These are phyloP conservation scores for Lodderomyces theae DNA, from an alignment of 1,139 yeast species.

Conservation along the genomic window DNA sequence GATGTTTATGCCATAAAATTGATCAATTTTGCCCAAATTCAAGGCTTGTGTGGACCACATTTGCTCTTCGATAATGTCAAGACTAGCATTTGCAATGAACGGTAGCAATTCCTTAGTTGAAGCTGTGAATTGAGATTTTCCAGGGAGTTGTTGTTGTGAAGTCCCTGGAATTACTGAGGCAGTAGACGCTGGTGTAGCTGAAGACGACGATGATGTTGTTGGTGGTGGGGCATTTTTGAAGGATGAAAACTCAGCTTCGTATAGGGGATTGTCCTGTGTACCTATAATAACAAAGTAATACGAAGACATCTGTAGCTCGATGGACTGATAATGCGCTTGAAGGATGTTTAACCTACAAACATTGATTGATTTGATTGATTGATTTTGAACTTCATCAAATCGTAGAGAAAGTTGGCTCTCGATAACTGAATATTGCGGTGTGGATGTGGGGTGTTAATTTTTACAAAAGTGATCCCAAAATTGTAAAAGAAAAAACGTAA, in stretches of 20 bases:
- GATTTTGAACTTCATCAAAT: too few relatives aligned
- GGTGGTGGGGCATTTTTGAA: constrained; percentile 35
- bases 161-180: constrained; percentile 12
- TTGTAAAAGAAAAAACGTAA: background rate
- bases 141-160: constrained; percentile 30
- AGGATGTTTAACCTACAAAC: background rate
- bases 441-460: too few relatives aligned
- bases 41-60: constrained; percentile 74
- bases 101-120: constrained; percentile 81
- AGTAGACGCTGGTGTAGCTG: constrained; percentile 9
- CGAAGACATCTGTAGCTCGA: constrained; percentile 38
- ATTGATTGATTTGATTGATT: too few relatives aligned
- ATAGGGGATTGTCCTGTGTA: constrained; percentile 79
- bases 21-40: constrained; percentile 76
- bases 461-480: background rate
- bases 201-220: background rate
- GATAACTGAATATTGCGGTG: background rate
- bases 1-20: constrained; percentile 76
- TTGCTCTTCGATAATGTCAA: constrained; percentile 84
- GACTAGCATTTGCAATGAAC: constrained; percentile 80
- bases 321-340: background rate
- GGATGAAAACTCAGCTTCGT: constrained; percentile 84
- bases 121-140: constrained; percentile 64
- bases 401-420: background rate
- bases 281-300: constrained; percentile 89